phyloP scores from a whole-genome alignment of 2,329 filamentous ascomycete species.

The Calonectria naviculata region DNA sequence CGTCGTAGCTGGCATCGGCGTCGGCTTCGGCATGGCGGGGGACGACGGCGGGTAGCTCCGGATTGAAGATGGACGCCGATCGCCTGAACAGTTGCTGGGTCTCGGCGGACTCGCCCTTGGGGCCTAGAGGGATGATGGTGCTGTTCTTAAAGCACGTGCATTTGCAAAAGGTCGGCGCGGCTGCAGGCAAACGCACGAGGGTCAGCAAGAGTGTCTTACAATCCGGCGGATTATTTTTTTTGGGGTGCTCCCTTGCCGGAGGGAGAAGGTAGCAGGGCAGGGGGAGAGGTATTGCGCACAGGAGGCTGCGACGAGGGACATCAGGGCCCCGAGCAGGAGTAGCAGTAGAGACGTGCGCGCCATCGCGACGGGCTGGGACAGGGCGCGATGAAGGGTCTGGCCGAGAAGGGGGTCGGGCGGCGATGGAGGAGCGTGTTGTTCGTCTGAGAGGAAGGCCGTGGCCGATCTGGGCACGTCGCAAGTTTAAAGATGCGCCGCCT shows the following conservation, averaged over 20 bases:
- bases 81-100: slow-evolving; percentile 34
- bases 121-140: slow-evolving; percentile 73
- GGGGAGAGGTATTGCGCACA: slow-evolving; percentile 48
- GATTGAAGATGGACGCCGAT: slow-evolving; percentile 32
- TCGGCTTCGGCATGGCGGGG: slow-evolving; percentile 13
- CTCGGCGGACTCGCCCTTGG: slow-evolving; percentile 49
- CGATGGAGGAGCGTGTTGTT: neutral
- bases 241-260: neutral
- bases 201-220: slow-evolving; percentile 34
- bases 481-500: slow-evolving; percentile 11
- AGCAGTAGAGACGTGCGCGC: slow-evolving; percentile 51
- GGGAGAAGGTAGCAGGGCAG: neutral
- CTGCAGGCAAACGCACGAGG: slow-evolving; percentile 47
- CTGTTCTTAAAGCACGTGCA: slow-evolving; percentile 78
- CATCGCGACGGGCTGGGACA: slow-evolving; percentile 44
- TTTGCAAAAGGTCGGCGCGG: slow-evolving; percentile 74
- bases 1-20: neutral
- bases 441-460: neutral
- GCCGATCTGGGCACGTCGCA: slow-evolving; percentile 8
- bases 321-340: slow-evolving; percentile 49
- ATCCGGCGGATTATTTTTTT: neutral
- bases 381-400: neutral
- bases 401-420: neutral
- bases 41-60: slow-evolving; percentile 29
- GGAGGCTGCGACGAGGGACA: slow-evolving; percentile 51